A percentile compares a stretch with the other conserved stretches of the same genome.
Evolutionary conservation across 2,329 filamentous ascomycete species (phyloP).

Genomic region (Penicillium paneum): DNA sequence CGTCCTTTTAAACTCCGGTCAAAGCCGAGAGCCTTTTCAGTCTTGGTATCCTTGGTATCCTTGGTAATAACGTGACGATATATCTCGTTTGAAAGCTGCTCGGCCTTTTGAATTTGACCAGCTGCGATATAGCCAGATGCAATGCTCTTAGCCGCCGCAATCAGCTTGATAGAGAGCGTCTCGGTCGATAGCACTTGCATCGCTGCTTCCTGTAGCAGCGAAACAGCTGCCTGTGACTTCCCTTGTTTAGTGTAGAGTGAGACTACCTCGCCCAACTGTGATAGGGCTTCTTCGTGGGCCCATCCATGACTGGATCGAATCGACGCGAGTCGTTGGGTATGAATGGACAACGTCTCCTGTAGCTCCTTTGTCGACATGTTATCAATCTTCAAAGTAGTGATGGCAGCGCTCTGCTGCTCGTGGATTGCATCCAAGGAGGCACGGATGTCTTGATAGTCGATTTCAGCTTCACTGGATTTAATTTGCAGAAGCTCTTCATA

Average conservation of each 20-base stretch:
- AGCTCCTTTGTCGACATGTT: constrained; percentile 30
- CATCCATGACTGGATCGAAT: constrained; percentile 37
- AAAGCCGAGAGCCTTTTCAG: constrained; percentile 27
- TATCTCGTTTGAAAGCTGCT: constrained; percentile 36
- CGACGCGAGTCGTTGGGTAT: constrained; percentile 30
- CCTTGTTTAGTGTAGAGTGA: constrained; percentile 35
- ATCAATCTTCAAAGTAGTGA: constrained; percentile 17
- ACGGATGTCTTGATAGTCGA: constrained; percentile 33
- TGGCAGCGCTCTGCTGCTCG: constrained; percentile 35
- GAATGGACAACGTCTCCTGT: constrained; percentile 30
- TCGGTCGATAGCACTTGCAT: constrained; percentile 35
- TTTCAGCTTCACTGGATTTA: constrained; percentile 28
- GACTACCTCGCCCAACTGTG: constrained; percentile 38
- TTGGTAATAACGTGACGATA: constrained; percentile 41
- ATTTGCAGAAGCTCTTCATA: constrained; percentile 39
- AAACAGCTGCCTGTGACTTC: constrained; percentile 29
- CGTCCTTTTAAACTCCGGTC: constrained; percentile 35
- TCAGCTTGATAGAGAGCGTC: constrained; percentile 30
- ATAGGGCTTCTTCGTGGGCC: constrained; percentile 41
- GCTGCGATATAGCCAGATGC: constrained; percentile 37
- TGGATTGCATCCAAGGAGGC: constrained; percentile 38
- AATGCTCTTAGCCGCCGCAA: constrained; percentile 36
- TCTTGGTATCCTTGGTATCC: constrained; percentile 32
- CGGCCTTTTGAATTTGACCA: constrained; percentile 33
- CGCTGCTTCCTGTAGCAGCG: constrained; percentile 35